phyloP scores from a whole-genome alignment of 345 rosid species.

The Theobroma cacao region DNA sequence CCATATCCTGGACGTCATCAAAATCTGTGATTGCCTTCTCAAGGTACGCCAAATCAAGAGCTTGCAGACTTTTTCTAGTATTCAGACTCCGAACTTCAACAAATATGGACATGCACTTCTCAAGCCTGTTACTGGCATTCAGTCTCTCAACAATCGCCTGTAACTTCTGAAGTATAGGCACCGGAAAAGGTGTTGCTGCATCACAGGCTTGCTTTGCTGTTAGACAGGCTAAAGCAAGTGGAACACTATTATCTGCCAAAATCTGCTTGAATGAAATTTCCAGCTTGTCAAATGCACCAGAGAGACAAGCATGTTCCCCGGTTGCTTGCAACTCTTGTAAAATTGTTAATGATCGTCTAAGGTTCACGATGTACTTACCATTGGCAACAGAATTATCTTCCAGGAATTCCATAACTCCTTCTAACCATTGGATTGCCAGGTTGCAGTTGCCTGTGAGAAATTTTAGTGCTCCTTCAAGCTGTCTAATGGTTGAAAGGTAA shows the following conservation, averaged over 20 bases:
- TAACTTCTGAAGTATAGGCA: conserved; percentile 34
- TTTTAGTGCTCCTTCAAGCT: conserved; percentile 57
- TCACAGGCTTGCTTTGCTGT: conserved; percentile 2
- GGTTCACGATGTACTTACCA: conserved; percentile 32
- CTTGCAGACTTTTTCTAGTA: conserved; percentile 34
- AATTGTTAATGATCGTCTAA: conserved; percentile 41
- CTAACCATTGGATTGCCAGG: conserved; percentile 72
- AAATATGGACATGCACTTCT: conserved; percentile 36
- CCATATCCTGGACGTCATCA: conserved; percentile 46
- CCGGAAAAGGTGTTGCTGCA: conserved; percentile 21
- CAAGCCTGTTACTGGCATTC: conserved; percentile 31
- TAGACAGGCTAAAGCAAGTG: not conserved
- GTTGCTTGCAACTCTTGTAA: conserved; percentile 41
- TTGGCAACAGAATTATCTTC: conserved; percentile 38
- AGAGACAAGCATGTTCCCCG: conserved; percentile 40
- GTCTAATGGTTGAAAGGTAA: conserved; percentile 46
- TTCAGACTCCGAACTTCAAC: conserved; percentile 36
- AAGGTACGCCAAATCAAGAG: conserved; percentile 47
- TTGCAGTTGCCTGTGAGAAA: conserved; percentile 63
- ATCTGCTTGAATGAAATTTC: conserved; percentile 49
- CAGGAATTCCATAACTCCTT: conserved; percentile 45
- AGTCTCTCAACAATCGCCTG: conserved; percentile 44
- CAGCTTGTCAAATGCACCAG: conserved; percentile 43
- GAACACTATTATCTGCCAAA: conserved; percentile 24
- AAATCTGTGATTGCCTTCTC: conserved; percentile 35